Conservation (phyloP, 352 stramenopile genomes). For the Paralagenidium karlingii region DNA sequence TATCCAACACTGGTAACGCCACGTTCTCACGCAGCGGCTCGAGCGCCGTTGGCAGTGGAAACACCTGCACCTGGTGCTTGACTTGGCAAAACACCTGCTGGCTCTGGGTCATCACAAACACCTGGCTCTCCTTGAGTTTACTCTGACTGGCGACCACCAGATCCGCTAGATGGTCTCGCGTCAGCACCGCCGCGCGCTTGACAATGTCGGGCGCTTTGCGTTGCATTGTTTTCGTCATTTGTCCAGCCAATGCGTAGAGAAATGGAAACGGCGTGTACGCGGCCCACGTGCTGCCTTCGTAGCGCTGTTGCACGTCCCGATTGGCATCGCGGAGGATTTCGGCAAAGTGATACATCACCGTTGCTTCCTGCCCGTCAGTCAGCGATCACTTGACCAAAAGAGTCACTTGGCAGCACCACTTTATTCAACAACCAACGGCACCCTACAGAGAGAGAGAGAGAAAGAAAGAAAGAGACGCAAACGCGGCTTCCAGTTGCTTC, state of each 20-base stretch:
- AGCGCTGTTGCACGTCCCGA: constrained; percentile 65
- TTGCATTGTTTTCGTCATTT: constrained; percentile 65
- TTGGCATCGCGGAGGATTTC: constrained; percentile 74
- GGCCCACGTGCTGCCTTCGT: constrained; percentile 34
- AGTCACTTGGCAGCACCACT: too few species aligned
- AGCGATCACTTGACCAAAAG: too few species aligned
- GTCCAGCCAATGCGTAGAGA: constrained; percentile 37
- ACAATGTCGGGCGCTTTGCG: constrained; percentile 61
- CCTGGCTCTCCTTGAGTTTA: constrained; percentile 35
- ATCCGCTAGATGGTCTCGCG: constrained; percentile 52
- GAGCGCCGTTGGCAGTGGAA: constrained; percentile 27
- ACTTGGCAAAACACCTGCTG: constrained; percentile 56
- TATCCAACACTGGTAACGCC: constrained; percentile 46
- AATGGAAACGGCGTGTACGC: constrained; percentile 74
- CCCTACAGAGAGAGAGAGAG: too few species aligned
- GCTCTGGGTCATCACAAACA: constrained; percentile 42
- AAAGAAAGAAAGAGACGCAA: too few species aligned
- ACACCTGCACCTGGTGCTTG: constrained; percentile 38
- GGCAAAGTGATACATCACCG: constrained; percentile 63
- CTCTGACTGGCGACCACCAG: constrained; percentile 31
- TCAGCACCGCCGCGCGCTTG: constrained; percentile 50
- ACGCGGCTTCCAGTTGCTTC: too few species aligned
- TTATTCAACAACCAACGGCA: too few species aligned
- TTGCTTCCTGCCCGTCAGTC: too few species aligned
- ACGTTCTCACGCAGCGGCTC: constrained; percentile 38